phyloP scores from a whole-genome alignment of 495 filamentous ascomycete genomes.

The Terfezia boudieri region DNA sequence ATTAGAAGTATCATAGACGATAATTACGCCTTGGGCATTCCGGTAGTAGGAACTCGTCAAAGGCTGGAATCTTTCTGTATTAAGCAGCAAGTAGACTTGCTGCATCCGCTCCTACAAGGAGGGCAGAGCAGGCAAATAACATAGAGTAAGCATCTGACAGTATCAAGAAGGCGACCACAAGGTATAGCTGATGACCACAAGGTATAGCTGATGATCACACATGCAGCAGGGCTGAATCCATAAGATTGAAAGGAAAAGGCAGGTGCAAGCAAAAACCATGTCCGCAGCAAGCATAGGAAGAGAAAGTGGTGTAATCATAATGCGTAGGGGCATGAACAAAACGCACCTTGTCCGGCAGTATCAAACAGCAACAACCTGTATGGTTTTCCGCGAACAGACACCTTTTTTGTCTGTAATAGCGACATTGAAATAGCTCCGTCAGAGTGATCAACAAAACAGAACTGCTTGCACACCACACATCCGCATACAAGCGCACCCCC shows the following conservation, averaged over 20 bases:
- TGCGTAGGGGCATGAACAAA: neutral
- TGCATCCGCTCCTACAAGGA: too few species aligned
- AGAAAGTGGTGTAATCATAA: too few species aligned
- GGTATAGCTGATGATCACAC: neutral
- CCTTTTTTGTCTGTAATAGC: conserved; percentile 11
- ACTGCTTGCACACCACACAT: too few species aligned
- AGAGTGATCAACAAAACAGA: too few species aligned
- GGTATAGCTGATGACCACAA: neutral
- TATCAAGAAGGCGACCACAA: neutral
- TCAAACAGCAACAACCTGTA: conserved; percentile 37
- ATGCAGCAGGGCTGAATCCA: too few species aligned
- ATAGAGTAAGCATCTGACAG: neutral
- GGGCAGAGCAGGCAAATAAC: too few species aligned
- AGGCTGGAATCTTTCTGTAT: conserved; percentile 35
- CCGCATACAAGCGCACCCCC: too few species aligned
- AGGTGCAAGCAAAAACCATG: too few species aligned
- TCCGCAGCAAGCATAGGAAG: too few species aligned
- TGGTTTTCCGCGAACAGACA: conserved; percentile 30
- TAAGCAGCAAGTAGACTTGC: neutral
- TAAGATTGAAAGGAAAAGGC: too few species aligned
- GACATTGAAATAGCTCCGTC: too few species aligned
- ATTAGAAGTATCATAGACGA: conserved; percentile 37
- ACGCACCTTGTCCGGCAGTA: conserved; percentile 25
- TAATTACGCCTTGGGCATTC: conserved; percentile 34
- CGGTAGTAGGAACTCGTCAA: conserved; percentile 39